Conservation (phyloP, 768 basidiomycete species). For the Sarcomyxa edulis region DNA sequence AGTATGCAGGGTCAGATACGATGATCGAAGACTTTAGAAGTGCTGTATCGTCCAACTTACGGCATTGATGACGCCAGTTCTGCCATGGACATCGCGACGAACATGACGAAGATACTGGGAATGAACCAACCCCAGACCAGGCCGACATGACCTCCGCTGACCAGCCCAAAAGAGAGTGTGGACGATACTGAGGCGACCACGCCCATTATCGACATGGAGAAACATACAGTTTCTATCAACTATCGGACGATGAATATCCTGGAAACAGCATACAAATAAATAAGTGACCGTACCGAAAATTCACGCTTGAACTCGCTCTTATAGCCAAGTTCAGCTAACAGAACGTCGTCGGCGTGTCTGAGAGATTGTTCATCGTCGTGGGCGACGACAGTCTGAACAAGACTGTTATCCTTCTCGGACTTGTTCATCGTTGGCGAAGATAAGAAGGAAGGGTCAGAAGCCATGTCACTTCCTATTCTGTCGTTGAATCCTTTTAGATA, state of each 20-base stretch:
- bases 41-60: constrained; percentile 31
- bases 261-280: neutral
- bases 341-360: constrained; percentile 43
- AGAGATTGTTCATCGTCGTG: constrained; percentile 3
- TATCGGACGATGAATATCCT: constrained; percentile 12
- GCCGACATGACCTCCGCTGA: constrained; percentile 72
- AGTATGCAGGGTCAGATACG: neutral
- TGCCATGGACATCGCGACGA: constrained; percentile 67
- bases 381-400: no score
- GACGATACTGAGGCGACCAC: constrained; percentile 66
- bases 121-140: constrained; percentile 78
- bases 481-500: no score
- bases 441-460: no score
- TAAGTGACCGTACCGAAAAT: constrained; percentile 53
- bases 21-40: neutral
- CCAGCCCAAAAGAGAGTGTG: constrained; percentile 57
- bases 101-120: constrained; percentile 62
- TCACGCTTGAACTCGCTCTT: constrained; percentile 70
- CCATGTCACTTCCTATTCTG: no score
- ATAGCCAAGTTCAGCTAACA: constrained; percentile 65
- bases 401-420: no score
- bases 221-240: constrained; percentile 59
- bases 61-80: constrained; percentile 74
- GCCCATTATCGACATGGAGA: constrained; percentile 63
- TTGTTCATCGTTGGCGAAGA: no score